Percentiles rank a stretch among this genome's conserved stretches.
phyloP scores from a whole-genome alignment of 441 rosid species.

The Populus hybrid region DNA sequence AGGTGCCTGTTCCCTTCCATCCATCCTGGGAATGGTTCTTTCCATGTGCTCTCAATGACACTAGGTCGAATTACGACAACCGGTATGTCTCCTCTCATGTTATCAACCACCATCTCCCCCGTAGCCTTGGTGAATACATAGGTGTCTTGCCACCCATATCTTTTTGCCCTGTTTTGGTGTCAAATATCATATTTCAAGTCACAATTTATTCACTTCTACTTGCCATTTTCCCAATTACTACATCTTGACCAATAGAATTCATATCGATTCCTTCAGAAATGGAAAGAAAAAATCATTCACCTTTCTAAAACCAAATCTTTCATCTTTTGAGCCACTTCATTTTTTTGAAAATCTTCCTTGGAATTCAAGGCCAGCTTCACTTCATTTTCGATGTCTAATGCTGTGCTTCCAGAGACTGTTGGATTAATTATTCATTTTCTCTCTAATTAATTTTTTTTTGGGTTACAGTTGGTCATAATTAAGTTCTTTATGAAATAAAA shows the following conservation, averaged over 20 bases:
- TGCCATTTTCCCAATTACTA: background rate
- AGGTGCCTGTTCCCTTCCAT: conserved; percentile 91
- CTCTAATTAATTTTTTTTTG: background rate
- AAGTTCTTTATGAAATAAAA: background rate
- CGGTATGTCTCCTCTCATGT: conserved; percentile 70
- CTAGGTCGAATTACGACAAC: conserved; percentile 82
- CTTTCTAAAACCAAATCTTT: conserved; percentile 77
- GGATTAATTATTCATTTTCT: background rate
- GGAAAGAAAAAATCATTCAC: conserved; percentile 23
- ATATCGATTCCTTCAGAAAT: background rate
- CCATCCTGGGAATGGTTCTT: conserved; percentile 96
- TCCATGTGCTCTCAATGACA: conserved; percentile 82
- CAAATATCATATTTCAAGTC: conserved; percentile 11
- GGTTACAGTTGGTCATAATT: background rate
- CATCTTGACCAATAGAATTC: background rate
- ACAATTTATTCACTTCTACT: conserved; percentile 1
- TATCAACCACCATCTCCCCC: conserved; percentile 92
- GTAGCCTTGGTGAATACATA: conserved; percentile 96
- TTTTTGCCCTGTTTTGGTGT: conserved; percentile 62
- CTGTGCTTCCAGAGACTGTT: conserved; percentile 26
- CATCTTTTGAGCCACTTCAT: conserved; percentile 54
- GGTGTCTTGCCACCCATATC: conserved; percentile 91
- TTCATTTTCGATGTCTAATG: conserved; percentile 63
- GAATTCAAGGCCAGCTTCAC: conserved; percentile 48
- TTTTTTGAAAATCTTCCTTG: conserved; percentile 31